Evolutionary conservation across 257 asterid genomes (phyloP), one percentile per base, ranked within the genome.

Genomic region (Lycium ferocissimum): DNA sequence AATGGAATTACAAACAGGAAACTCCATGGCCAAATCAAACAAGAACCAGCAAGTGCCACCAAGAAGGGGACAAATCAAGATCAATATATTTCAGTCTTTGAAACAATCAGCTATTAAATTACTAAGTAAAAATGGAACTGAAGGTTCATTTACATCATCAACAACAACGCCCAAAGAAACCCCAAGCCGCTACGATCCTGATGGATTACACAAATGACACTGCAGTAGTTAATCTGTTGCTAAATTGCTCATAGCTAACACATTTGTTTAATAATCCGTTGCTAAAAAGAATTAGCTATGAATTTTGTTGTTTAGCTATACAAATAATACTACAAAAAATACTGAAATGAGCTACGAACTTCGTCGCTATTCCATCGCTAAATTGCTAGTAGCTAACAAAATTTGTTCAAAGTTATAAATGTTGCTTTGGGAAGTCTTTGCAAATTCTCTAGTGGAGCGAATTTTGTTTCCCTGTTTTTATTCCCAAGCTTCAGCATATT

Each of bases 11-110:
- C 43, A 65, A 65, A 26, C 11, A 51, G 70, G 15, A 79, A 10
- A 56, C 9, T 38, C 9, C 3, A 80, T 54, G 54, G 12, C 10
- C 18, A 56, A 80, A 7, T 22, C 67, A 40, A n/a, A 11, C 53
- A n/a, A 57, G 35, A 13, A 59, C 51, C 70, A 67, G 13, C 6
- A 37, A 13, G 6, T 57, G 1, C 71, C 83, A 0, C 72, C 84
- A 22, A 38, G 56, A 80, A 37, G 72, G 57, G 72, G 84, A 26
- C 84, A 80, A 47, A 80, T 80, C 40, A 80, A 38, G 72, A 38
- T 80, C n/a, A n/a, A n/a, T n/a, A n/a, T n/a, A 15, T 43, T 80
- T 6, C 58, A 58, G 13, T 80, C 40, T 5, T 63, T 80, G 84
- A 59, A 53, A 56, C 58, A 80, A 37, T 58, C 84, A 20, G 57